Conservation (phyloP, 1,284 basidiomycete species). For the Pyrrhoderma noxium region DNA sequence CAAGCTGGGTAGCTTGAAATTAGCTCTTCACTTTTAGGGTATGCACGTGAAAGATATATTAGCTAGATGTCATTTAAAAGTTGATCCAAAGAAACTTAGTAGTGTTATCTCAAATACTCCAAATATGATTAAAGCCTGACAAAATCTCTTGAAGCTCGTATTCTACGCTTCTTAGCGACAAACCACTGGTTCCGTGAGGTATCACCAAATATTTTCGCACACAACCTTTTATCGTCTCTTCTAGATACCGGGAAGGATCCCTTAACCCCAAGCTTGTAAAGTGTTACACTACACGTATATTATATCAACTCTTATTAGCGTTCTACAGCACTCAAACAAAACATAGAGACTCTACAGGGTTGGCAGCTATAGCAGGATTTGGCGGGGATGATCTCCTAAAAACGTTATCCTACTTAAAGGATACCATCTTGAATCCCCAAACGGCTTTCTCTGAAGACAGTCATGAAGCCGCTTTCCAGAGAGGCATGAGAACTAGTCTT, state of each 20-base stretch:
- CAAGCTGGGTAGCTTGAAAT: too few relatives aligned
- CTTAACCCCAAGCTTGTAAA: neutral
- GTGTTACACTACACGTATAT: too few relatives aligned
- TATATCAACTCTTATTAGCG: too few relatives aligned
- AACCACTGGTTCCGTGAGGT: constrained; percentile 22
- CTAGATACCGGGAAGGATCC: constrained; percentile 18
- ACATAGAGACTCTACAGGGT: constrained; percentile 9
- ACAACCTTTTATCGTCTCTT: constrained; percentile 19
- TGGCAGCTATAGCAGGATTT: constrained; percentile 14
- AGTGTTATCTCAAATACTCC: constrained; percentile 4
- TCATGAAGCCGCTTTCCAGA: constrained; percentile 8
- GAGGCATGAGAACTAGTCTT: constrained; percentile 4
- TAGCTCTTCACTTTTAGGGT: too few relatives aligned
- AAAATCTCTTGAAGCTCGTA: constrained; percentile 12
- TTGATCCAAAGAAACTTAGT: constrained; percentile 22
- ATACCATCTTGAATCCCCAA: constrained; percentile 12
- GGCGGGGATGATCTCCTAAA: constrained; percentile 20
- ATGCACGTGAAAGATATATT: constrained; percentile 22
- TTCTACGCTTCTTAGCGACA: constrained; percentile 21
- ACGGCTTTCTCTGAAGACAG: constrained; percentile 19
- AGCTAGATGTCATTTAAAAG: neutral
- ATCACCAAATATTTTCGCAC: constrained; percentile 19
- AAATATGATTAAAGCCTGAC: too few relatives aligned
- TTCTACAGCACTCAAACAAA: constrained; percentile 2
- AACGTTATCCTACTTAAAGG: constrained; percentile 17